Conservation (phyloP, 169 alveolate species). For the Eimeria falciformis region DNA sequence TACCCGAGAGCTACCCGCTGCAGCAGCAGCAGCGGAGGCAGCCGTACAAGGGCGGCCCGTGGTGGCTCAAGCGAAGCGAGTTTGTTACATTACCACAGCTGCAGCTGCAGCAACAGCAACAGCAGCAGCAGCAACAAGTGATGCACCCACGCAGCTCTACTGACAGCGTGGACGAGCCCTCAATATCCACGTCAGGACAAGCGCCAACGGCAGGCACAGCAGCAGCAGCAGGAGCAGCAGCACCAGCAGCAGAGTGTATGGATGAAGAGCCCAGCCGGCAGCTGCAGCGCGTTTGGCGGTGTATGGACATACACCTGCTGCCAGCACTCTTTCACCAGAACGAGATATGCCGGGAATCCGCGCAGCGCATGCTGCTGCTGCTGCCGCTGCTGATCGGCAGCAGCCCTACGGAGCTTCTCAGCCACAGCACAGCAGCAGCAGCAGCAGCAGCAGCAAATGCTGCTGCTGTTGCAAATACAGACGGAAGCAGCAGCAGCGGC, state of each 20-base stretch:
- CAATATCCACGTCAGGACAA: not conserved
- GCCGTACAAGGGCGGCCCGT: slow-evolving; percentile 62
- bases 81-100: slow-evolving; percentile 46
- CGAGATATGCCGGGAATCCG: slow-evolving; percentile 3
- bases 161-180: not conserved
- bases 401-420: slow-evolving; percentile 52
- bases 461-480: slow-evolving; percentile 3
- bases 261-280: slow-evolving; percentile 17
- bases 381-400: slow-evolving; percentile 65
- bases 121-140: slow-evolving; percentile 24
- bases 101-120: slow-evolving; percentile 65
- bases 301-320: slow-evolving; percentile 40
- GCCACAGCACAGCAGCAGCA: slow-evolving; percentile 51
- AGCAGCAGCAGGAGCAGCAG: slow-evolving; percentile 24
- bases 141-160: slow-evolving; percentile 11
- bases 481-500: slow-evolving; percentile 25
- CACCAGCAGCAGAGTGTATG: not conserved
- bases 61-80: slow-evolving; percentile 80
- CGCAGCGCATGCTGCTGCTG: slow-evolving; percentile 49
- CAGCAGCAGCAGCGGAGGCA: slow-evolving; percentile 63
- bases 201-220: not conserved
- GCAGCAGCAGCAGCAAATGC: slow-evolving; percentile 27
- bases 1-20: slow-evolving; percentile 62
- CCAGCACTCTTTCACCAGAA: slow-evolving; percentile 51
- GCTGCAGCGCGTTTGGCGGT: slow-evolving; percentile 67